Conservation (phyloP, 495 filamentous ascomycete species). For the Aspergillus haitiensis region DNA sequence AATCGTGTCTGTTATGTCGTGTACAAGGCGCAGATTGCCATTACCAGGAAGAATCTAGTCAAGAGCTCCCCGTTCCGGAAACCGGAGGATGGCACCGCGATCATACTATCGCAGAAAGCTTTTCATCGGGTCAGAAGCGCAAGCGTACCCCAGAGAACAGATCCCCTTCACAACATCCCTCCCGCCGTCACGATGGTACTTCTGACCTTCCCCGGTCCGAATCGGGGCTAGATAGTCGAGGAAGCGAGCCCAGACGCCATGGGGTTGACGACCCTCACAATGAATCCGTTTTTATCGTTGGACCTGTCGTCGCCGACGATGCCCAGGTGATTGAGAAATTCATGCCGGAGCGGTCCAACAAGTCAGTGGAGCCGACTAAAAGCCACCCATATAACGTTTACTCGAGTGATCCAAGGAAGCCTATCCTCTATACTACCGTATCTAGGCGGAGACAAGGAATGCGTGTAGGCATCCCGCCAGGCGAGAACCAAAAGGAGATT, state of each 20-base stretch:
- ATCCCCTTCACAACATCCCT: constrained; percentile 19
- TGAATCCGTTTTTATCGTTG: constrained; percentile 52
- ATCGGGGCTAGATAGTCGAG: constrained; percentile 33
- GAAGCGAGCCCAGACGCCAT: constrained; percentile 39
- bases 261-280: constrained; percentile 44
- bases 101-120: constrained; percentile 21
- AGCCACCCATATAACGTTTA: constrained; percentile 52
- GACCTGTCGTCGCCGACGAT: constrained; percentile 52
- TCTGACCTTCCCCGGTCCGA: constrained; percentile 33
- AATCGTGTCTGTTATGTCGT: constrained; percentile 51
- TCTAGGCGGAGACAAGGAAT: constrained; percentile 49
- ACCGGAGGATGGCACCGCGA: constrained; percentile 34
- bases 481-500: constrained; percentile 54
- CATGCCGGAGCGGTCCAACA: constrained; percentile 45
- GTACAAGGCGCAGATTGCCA: constrained; percentile 52
- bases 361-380: constrained; percentile 38
- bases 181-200: constrained; percentile 23
- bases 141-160: constrained; percentile 38
- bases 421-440: constrained; percentile 49
- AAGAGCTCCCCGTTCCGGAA: constrained; percentile 33
- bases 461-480: constrained; percentile 48
- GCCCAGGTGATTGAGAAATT: constrained; percentile 54
- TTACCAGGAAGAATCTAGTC: constrained; percentile 43
- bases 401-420: constrained; percentile 49
- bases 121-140: constrained; percentile 38